Evolutionary conservation across 2,329 filamentous ascomycete species (phyloP).

Genomic region (Acephala macrosclerotiorum): DNA sequence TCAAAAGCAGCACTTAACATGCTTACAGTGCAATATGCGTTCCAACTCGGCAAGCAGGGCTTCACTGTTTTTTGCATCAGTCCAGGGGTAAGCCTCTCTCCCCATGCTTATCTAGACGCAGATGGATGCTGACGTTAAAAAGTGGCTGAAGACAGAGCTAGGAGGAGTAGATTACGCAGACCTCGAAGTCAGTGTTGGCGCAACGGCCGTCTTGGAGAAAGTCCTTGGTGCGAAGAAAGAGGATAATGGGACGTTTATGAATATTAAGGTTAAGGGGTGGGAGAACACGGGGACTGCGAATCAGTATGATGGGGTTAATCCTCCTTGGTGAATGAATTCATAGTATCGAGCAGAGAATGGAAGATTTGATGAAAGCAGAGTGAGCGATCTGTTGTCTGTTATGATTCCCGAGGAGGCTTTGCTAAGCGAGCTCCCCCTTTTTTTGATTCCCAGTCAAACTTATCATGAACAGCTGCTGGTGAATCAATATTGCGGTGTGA

Average conservation of each 20-base stretch:
- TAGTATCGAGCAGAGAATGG: not conserved
- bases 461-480: too few species aligned
- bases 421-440: slow-evolving; percentile 7
- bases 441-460: too few species aligned
- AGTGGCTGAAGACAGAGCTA: slow-evolving; percentile 54
- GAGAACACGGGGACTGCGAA: slow-evolving; percentile 32
- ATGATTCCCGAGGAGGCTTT: too few species aligned
- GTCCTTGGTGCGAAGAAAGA: slow-evolving; percentile 49
- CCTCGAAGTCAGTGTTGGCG: slow-evolving; percentile 49
- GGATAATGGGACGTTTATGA: slow-evolving; percentile 57
- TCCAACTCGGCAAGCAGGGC: slow-evolving; percentile 47
- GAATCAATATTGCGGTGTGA: too few species aligned
- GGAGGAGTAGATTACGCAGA: slow-evolving; percentile 49
- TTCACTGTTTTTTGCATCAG: slow-evolving; percentile 52
- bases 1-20: slow-evolving; percentile 57
- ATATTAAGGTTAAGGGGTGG: slow-evolving; percentile 24
- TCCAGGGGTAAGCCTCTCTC: slow-evolving; percentile 50
- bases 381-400: not conserved
- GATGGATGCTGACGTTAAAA: slow-evolving; percentile 12
- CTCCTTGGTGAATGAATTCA: slow-evolving; percentile 25
- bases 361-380: not conserved
- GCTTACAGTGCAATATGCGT: slow-evolving; percentile 53
- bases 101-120: slow-evolving; percentile 2
- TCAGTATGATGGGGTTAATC: slow-evolving; percentile 46
- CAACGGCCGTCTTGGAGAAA: slow-evolving; percentile 48